Percentiles rank a stretch among this genome's conserved stretches.
These are phyloP conservation scores for Escovopsis sp. DNA, from an alignment of 2,329 filamentous ascomycete genomes.

Conservation along the genomic window DNA sequence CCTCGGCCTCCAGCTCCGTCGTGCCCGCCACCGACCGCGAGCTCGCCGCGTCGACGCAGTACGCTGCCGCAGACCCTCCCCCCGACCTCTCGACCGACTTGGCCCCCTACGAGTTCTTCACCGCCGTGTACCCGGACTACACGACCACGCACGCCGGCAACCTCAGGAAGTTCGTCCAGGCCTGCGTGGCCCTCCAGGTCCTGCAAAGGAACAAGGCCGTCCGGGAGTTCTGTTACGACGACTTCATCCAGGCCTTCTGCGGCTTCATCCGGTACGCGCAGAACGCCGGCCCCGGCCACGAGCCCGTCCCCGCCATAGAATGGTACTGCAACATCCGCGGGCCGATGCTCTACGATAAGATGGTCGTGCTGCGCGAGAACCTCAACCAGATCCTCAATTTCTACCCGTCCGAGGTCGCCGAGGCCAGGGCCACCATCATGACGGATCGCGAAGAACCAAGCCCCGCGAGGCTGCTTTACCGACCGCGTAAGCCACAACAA, in stretches of 20 bases:
- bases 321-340: slow-evolving; percentile 25
- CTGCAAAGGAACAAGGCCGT: slow-evolving; percentile 20
- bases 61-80: not conserved
- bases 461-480: too few species aligned
- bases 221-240: slow-evolving; percentile 34
- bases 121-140: slow-evolving; percentile 29
- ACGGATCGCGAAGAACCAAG: not conserved
- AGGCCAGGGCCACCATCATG: slow-evolving; percentile 8
- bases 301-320: slow-evolving; percentile 23
- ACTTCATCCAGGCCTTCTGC: slow-evolving; percentile 33
- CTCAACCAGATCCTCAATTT: slow-evolving; percentile 19
- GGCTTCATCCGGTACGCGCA: slow-evolving; percentile 27
- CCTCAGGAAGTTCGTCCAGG: slow-evolving; percentile 27
- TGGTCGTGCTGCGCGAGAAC: slow-evolving; percentile 22
- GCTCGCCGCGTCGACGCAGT: not conserved
- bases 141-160: slow-evolving; percentile 23
- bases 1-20: slow-evolving; percentile 14
- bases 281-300: slow-evolving; percentile 10
- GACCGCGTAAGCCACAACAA: too few species aligned
- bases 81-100: not conserved
- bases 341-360: slow-evolving; percentile 15
- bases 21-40: slow-evolving; percentile 13
- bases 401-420: slow-evolving; percentile 19
- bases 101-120: slow-evolving; percentile 25
- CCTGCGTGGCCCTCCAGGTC: slow-evolving; percentile 28